Base-by-base conservation (phyloP, 495 filamentous ascomycete genomes). In the Aspergillus mulundensis region DNA sequence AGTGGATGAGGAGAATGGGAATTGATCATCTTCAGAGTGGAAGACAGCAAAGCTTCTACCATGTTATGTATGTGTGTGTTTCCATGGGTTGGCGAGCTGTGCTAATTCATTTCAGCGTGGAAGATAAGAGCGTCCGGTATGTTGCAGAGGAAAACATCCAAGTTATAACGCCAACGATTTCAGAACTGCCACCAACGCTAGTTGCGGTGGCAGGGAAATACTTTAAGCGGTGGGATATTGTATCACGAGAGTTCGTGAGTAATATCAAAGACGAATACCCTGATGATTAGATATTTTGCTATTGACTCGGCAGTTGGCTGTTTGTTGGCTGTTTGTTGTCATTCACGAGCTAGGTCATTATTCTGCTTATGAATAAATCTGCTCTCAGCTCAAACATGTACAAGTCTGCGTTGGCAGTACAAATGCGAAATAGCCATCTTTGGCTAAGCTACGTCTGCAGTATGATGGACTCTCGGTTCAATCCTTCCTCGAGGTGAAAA, bases 71-170 rank as follows among this genome's bases (percentile, higher is more conserved):
- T 19, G 28, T 15, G 28, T 0, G 24, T 25, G 4, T 18, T 19
- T 15, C 19, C 10, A 16, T 36, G n/a, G 16, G 11, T 36, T 53
- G 5, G 6, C 18, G 28, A 16, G 14, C 53, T 45, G 14, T 55
- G 45, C 56, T 44, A 28, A 57, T 49, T 42, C 52, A 57, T 56
- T 43, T 20, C 51, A 88, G 86, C 53, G 88, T 86, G 48, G 83
- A 84, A 53, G 90, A 92, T 60, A 76, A 83, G 66, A 83, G 80
- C 70, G 68, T 84, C 61, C 78, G 90, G 66, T 84, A 91, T 67
- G 88, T 97, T 7, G 88, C 90, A 6, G 88, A 96, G 71, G 90
- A 96, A 60, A 97, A 94, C 61, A 87, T 96, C 47, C 77, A 83
- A 52, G 76, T 85, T 20, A 71, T 90, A 40, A 66, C 74, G 2